phyloP scores from a whole-genome alignment of 1,284 basidiomycete genomes.

The Heterobasidion annosum region DNA sequence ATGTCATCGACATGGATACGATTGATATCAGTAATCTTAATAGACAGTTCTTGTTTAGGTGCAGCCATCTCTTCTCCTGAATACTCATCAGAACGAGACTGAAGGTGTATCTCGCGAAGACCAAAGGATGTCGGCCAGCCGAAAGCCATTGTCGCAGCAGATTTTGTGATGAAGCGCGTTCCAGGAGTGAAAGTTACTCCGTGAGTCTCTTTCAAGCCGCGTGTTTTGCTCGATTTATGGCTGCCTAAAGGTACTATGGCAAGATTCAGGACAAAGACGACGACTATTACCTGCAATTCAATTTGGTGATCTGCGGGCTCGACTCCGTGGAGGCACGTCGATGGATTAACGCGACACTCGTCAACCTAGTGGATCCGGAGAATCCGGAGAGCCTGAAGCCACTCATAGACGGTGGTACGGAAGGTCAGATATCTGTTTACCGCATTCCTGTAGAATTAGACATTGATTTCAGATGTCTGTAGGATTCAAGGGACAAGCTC shows the following conservation, averaged over 20 bases:
- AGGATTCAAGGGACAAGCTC: conserved; percentile 98
- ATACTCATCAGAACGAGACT: not conserved
- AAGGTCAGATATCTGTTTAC: conserved; percentile 50
- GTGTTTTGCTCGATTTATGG: conserved; percentile 9
- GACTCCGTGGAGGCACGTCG: conserved; percentile 95
- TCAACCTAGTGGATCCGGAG: conserved; percentile 87
- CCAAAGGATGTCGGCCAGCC: conserved; percentile 89
- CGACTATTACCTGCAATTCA: conserved; percentile 96
- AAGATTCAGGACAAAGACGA: conserved; percentile 98
- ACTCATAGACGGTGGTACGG: conserved; percentile 98
- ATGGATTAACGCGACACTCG: conserved; percentile 98
- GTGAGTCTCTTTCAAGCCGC: conserved; percentile 36
- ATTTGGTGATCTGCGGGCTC: conserved; percentile 95
- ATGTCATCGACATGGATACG: conserved; percentile 99
- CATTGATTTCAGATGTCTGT: conserved; percentile 6
- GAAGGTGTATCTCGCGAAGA: conserved; percentile 31
- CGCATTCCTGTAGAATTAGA: not conserved
- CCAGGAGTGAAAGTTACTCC: conserved; percentile 92
- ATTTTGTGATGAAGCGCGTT: conserved; percentile 92
- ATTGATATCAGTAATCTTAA: conserved; percentile 99
- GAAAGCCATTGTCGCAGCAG: conserved; percentile 91
- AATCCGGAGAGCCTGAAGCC: conserved; percentile 93
- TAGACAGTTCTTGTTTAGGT: conserved; percentile 97
- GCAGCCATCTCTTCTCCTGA: conserved; percentile 11
- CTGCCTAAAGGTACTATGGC: conserved; percentile 69